These are phyloP conservation scores for Puya raimondii DNA, from an alignment of 176 grass and related monocot species.

Conservation along the genomic window DNA sequence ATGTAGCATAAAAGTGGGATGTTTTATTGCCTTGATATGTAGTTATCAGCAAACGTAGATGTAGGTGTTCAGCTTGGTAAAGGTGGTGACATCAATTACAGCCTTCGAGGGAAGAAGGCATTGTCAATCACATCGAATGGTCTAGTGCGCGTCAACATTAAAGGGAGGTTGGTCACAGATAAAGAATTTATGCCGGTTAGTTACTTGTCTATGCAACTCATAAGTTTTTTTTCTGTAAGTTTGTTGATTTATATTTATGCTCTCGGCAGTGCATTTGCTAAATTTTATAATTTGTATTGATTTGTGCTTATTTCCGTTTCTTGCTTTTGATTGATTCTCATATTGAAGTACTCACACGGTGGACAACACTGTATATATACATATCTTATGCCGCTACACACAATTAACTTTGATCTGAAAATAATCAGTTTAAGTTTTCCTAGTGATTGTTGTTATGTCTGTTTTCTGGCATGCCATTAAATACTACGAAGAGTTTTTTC, in stretches of 20 bases:
- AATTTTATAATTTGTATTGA: too few species aligned
- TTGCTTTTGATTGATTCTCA: too few species aligned
- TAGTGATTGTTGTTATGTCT: too few species aligned
- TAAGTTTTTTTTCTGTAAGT: background rate
- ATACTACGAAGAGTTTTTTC: too few species aligned
- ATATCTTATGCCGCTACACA: too few species aligned
- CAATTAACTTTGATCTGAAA: too few species aligned
- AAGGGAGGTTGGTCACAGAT: conserved; percentile 38
- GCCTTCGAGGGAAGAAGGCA: conserved; percentile 46
- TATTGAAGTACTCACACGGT: too few species aligned
- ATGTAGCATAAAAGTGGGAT: background rate
- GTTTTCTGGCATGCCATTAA: too few species aligned
- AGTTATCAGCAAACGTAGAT: conserved; percentile 63
- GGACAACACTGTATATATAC: too few species aligned
- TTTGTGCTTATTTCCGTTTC: too few species aligned
- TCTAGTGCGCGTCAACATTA: conserved; percentile 49
- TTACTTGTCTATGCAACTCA: background rate
- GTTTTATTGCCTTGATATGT: background rate
- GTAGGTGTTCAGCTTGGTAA: conserved; percentile 46
- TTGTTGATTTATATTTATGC: conserved; percentile 1
- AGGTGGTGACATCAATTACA: conserved; percentile 40
- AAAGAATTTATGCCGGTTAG: conserved; percentile 53
- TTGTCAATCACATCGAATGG: conserved; percentile 35
- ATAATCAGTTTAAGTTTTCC: too few species aligned
- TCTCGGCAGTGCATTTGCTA: too few species aligned